Evolutionary conservation across 352 stramenopile species (phyloP).

Genomic region (Pythium oligandrum): DNA sequence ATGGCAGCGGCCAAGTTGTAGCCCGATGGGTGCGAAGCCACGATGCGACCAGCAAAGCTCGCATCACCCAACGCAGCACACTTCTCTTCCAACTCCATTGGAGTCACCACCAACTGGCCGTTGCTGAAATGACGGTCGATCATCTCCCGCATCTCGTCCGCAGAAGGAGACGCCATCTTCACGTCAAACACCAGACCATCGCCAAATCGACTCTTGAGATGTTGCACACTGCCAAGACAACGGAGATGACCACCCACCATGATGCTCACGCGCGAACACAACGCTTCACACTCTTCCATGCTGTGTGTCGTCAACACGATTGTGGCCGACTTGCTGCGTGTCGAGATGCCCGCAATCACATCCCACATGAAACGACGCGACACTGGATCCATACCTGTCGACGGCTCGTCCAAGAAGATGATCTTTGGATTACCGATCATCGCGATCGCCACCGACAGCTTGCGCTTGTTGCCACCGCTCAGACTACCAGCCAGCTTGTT

Average conservation of each 20-base stretch:
- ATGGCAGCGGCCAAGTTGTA: slow-evolving; percentile 52
- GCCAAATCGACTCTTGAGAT: slow-evolving; percentile 96
- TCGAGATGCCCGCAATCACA: slow-evolving; percentile 83
- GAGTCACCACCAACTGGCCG: slow-evolving; percentile 14
- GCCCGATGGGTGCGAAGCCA: slow-evolving; percentile 46
- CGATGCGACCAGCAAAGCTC: slow-evolving; percentile 44
- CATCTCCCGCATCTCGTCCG: slow-evolving; percentile 25
- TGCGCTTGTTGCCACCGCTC: slow-evolving; percentile 90
- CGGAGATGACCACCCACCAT: slow-evolving; percentile 78
- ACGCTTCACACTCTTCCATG: slow-evolving; percentile 95
- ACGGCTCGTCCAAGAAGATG: slow-evolving; percentile 90
- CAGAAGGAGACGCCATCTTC: slow-evolving; percentile 36
- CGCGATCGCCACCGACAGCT: slow-evolving; percentile 91
- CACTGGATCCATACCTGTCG: slow-evolving; percentile 93
- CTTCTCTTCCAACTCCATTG: slow-evolving; percentile 39
- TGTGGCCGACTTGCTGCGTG: slow-evolving; percentile 53
- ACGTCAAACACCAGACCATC: slow-evolving; percentile 90
- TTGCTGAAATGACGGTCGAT: slow-evolving; percentile 26
- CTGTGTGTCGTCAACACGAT: slow-evolving; percentile 94
- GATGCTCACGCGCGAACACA: slow-evolving; percentile 94
- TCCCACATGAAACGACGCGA: slow-evolving; percentile 95
- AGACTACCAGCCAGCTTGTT: slow-evolving; percentile 69
- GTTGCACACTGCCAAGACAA: slow-evolving; percentile 86
- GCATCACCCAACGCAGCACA: slow-evolving; percentile 43
- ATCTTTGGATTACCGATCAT: slow-evolving; percentile 92